Percentiles rank a stretch among this genome's conserved stretches.
Conservation (phyloP, 2,329 filamentous ascomycete genomes). For the Colletotrichum brevisporum region DNA sequence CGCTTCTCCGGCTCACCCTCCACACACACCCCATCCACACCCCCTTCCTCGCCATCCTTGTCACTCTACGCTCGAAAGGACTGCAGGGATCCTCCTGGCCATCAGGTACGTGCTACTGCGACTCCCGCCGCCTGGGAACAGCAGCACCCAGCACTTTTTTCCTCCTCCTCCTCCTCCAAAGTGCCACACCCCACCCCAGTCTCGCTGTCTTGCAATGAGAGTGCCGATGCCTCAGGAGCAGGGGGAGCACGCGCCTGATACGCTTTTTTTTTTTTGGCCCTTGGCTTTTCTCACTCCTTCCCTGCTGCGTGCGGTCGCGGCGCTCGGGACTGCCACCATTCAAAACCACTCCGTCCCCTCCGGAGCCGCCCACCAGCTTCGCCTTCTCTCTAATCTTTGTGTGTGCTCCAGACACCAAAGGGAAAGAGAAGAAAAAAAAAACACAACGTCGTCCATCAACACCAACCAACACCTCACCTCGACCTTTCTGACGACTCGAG, state of each 20-base stretch:
- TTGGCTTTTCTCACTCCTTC: neutral
- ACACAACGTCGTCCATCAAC: constrained; percentile 14
- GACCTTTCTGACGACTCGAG: constrained; percentile 21
- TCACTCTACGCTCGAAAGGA: constrained; percentile 14
- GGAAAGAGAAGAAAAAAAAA: constrained; percentile 10
- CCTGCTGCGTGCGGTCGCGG: constrained; percentile 34
- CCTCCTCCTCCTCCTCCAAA: neutral
- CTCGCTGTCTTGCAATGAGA: too few species aligned
- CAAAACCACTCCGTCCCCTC: constrained; percentile 42
- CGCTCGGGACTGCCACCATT: constrained; percentile 36
- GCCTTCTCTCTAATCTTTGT: constrained; percentile 35
- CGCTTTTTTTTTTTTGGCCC: constrained; percentile 24
- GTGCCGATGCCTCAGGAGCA: too few species aligned
- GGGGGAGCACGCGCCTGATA: too few species aligned
- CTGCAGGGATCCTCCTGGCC: constrained; percentile 38
- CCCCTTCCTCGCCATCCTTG: constrained; percentile 5
- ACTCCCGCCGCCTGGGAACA: constrained; percentile 38
- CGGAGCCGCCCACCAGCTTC: constrained; percentile 33
- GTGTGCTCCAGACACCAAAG: constrained; percentile 41
- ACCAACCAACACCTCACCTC: neutral
- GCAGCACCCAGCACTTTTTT: neutral
- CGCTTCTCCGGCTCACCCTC: neutral
- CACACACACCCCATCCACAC: neutral
- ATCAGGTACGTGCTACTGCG: constrained; percentile 40
- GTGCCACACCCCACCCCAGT: too few species aligned